Evolutionary conservation across 1,139 yeast species (phyloP).

Genomic region (Suhomyces bokatorum): DNA sequence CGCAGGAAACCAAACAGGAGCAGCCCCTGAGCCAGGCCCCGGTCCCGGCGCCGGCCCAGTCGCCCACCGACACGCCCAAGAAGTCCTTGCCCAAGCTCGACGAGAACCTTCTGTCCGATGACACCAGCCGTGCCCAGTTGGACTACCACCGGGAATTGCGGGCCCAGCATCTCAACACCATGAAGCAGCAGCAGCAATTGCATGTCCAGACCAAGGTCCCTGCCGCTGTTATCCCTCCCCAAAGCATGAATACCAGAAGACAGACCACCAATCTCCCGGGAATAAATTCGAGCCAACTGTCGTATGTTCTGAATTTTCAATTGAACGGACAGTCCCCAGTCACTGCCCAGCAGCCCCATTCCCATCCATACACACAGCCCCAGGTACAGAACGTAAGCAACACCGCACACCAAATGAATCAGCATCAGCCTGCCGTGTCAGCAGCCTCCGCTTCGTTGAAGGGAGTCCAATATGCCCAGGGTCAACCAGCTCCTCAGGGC

Average conservation of each 20-base stretch:
- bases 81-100: conserved; percentile 11
- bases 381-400: neutral
- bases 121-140: conserved; percentile 4
- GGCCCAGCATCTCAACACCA: conserved; percentile 5
- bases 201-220: conserved; percentile 15
- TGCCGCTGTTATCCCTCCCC: conserved; percentile 31
- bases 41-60: no score
- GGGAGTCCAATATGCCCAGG: neutral
- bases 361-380: neutral
- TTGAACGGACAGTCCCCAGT: conserved; percentile 1
- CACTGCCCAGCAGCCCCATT: neutral
- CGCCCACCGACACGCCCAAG: neutral
- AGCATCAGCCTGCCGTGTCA: neutral
- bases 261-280: conserved; percentile 13
- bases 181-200: conserved; percentile 6
- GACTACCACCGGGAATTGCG: conserved; percentile 7
- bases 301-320: conserved; percentile 4
- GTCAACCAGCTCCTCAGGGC: conserved; percentile 1
- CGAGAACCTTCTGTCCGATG: conserved; percentile 10
- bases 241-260: conserved; percentile 24
- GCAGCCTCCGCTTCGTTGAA: conserved; percentile 9
- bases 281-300: conserved; percentile 4
- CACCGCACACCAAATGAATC: neutral
- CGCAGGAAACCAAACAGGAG: conserved; percentile 3
- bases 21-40: neutral